Percentiles rank a stretch among this genome's conserved stretches.
Evolutionary conservation across 2,329 filamentous ascomycete species (phyloP).

Genomic region (Diplodia sapinea): DNA sequence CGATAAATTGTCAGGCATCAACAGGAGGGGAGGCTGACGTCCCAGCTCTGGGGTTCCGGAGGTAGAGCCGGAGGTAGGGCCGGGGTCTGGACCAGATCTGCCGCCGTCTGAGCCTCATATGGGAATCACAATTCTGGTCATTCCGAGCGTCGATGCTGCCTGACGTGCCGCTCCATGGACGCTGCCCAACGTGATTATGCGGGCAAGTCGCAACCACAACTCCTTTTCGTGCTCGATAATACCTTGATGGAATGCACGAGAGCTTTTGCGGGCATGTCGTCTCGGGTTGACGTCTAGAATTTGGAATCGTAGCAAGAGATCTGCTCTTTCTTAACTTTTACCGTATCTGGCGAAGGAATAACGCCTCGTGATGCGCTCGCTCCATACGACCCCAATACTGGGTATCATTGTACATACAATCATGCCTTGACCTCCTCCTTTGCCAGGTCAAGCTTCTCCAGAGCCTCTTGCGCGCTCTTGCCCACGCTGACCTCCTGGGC

Average conservation of each 20-base stretch:
- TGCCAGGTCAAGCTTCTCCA: slow-evolving; percentile 39
- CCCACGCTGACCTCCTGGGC: slow-evolving; percentile 52
- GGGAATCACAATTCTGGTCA: not conserved
- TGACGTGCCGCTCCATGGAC: slow-evolving; percentile 1
- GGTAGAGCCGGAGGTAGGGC: not conserved
- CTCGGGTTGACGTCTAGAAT: slow-evolving; percentile 1
- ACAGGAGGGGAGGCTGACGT: not conserved
- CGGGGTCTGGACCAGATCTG: slow-evolving; percentile 1
- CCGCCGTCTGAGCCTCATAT: not conserved
- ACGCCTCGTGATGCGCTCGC: slow-evolving; percentile 7
- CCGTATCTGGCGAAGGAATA: slow-evolving; percentile 1
- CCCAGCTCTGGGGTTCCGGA: not conserved
- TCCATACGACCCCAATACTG: not conserved
- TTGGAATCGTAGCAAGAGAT: slow-evolving; percentile 9
- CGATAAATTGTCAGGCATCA: not conserved
- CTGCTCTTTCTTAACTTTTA: slow-evolving; percentile 11
- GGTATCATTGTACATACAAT: slow-evolving; percentile 18
- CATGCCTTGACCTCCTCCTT: slow-evolving; percentile 31
- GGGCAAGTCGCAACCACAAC: not conserved
- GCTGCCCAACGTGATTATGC: slow-evolving; percentile 3
- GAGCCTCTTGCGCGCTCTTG: slow-evolving; percentile 43
- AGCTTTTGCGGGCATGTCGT: not conserved
- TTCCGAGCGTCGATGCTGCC: slow-evolving; percentile 7
- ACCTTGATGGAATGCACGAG: no score
- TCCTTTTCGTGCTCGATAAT: not conserved